phyloP scores from a whole-genome alignment of 2,329 filamentous ascomycete species.

The Monosporascus sp. region DNA sequence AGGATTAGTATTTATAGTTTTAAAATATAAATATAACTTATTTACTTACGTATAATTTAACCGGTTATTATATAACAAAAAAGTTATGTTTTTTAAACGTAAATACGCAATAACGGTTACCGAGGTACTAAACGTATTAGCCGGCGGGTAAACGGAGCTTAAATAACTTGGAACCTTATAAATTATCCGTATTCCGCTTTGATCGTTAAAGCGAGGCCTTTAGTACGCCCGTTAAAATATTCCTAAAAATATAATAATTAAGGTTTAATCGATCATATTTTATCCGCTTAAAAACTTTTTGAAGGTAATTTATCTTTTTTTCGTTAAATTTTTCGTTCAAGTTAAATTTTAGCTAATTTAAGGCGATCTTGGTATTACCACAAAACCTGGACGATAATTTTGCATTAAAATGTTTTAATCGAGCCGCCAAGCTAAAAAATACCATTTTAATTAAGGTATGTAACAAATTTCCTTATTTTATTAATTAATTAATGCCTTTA shows the following conservation, averaged over 20 bases:
- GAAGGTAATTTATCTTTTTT: slow-evolving; percentile 1
- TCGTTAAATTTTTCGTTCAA: background rate
- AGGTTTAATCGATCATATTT: slow-evolving; percentile 1
- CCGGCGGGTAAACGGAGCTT: background rate
- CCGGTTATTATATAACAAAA: background rate
- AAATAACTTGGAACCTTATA: background rate
- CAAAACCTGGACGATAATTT: slow-evolving; percentile 3
- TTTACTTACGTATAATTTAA: slow-evolving; percentile 4
- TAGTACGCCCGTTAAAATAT: background rate
- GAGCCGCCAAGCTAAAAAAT: background rate
- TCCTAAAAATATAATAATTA: slow-evolving; percentile 1
- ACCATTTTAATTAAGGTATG: no score
- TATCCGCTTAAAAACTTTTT: background rate
- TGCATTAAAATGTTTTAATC: slow-evolving; percentile 2
- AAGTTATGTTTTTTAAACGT: background rate
- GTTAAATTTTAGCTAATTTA: background rate
- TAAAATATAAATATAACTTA: no score
- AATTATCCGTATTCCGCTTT: background rate
- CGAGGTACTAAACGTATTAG: background rate
- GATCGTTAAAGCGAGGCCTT: background rate
- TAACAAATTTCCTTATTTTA: no score
- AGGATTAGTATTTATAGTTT: rapidly evolving
- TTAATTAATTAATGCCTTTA: no score
- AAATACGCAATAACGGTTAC: background rate
- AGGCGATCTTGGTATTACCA: background rate